Evolutionary conservation across 139 green algal genomes (phyloP).

Genomic region (Ettlia oleoabundans): DNA sequence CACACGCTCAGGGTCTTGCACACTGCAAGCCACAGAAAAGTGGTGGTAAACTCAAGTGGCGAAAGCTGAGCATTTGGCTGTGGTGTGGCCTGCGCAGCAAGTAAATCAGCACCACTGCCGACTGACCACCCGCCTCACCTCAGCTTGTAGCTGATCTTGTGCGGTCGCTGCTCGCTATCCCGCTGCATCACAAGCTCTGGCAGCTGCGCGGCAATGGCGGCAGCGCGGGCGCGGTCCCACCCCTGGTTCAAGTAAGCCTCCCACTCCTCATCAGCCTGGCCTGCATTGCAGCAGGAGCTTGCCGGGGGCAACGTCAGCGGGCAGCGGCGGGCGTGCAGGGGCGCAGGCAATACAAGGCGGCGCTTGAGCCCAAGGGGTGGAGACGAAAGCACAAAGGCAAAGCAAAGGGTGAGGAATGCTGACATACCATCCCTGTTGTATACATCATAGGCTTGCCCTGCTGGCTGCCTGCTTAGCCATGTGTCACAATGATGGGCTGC

Average conservation of each 20-base stretch:
- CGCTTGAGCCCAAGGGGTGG: no score
- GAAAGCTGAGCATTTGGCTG: not conserved
- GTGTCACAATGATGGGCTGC: no score
- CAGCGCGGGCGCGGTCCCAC: slow-evolving; percentile 51
- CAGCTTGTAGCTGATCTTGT: slow-evolving; percentile 92
- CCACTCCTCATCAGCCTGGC: slow-evolving; percentile 72
- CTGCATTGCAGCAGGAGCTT: not conserved
- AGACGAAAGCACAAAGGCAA: no score
- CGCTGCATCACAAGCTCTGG: slow-evolving; percentile 56
- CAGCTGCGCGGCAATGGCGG: slow-evolving; percentile 1
- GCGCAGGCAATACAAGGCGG: no score
- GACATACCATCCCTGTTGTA: no score
- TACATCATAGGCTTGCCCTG: no score
- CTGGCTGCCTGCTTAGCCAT: no score
- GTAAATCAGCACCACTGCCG: not conserved
- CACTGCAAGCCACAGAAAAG: not conserved
- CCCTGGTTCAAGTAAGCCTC: slow-evolving; percentile 62
- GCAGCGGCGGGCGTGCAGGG: no score
- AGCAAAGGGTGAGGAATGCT: no score
- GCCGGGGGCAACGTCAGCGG: no score
- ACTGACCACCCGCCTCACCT: not conserved
- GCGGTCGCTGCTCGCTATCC: slow-evolving; percentile 82
- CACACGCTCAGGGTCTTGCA: slow-evolving; percentile 3
- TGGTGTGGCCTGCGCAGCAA: not conserved
- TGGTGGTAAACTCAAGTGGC: no score